Base-by-base conservation (phyloP, 768 basidiomycete species). In the Pleurotus tuoliensis region DNA sequence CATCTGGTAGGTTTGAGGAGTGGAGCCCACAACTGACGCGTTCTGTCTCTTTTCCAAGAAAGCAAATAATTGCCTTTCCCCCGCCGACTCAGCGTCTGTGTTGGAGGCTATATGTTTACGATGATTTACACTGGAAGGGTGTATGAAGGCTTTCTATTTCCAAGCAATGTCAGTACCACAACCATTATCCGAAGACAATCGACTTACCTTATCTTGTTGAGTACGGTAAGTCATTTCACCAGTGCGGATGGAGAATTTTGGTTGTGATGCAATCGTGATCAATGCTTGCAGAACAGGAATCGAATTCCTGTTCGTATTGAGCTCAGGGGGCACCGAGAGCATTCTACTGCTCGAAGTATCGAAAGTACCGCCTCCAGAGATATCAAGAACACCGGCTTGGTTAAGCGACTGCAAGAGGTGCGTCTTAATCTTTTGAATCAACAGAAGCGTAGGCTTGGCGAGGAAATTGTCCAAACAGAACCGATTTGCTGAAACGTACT, bases 401-500 rank as follows among this genome's bases (percentile, higher is more conserved):
- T 90, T 86, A 54, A 97, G 73, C 1, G 88, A 78, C 64, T 87
- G 85, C 39, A 94, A 68, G 30, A 98, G 73, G 60, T 94, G 92
- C 1, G 71, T 73, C 69, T 90, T 89, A 65, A 94, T 81, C 72
- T 88, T 90, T 61, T 88, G 82, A 49, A 97, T 89, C 67, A 86
- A 76, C 16, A 92, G 71, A 49, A 97, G 70, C 0, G 90, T 92
- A n/a, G 90, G 85, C 66, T 90, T 92, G 24, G 87, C 84, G 54
- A 97, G 76, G 78, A 96, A 97, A 68, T 96, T 97, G 37, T 93
- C 87, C 40, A 72, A 66, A 69, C 87, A 89, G 71, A 96, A 96
- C 27, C 80, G 71, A 67, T 88, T 89, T 22, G 92, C 92, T 2
- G 75, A 67, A 22, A 68, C 64, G 64, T 84, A 88, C 20, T 89